A percentile compares a stretch with the other conserved stretches of the same genome.
Evolutionary conservation across 2,329 filamentous ascomycete genomes (phyloP).

Genomic region (Aspergillus bombycis): DNA sequence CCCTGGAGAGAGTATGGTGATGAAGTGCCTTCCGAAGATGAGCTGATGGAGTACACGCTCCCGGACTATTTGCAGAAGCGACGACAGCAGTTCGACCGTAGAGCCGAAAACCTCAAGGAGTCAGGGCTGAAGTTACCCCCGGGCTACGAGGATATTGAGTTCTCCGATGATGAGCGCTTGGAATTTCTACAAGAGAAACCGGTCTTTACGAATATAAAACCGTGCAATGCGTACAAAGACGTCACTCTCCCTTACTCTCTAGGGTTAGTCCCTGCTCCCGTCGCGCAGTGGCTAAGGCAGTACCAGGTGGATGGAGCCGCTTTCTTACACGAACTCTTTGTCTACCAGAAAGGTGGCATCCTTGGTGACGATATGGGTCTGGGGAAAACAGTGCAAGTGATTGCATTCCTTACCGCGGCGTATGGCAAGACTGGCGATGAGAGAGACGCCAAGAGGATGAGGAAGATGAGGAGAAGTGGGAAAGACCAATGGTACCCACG

Average conservation of each 20-base stretch:
- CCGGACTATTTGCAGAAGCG: constrained; percentile 74
- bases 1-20: constrained; percentile 47
- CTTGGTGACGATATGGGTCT: constrained; percentile 97
- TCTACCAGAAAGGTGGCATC: constrained; percentile 87
- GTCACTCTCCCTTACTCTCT: constrained; percentile 74
- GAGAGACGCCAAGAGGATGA: constrained; percentile 81
- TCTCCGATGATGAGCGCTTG: constrained; percentile 70
- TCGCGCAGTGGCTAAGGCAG: constrained; percentile 87
- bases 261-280: constrained; percentile 81
- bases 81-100: constrained; percentile 68
- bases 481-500: constrained; percentile 75
- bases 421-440: constrained; percentile 95
- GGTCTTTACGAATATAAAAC: constrained; percentile 63
- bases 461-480: constrained; percentile 71
- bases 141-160: constrained; percentile 72
- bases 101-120: constrained; percentile 62
- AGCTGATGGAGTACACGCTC: constrained; percentile 61
- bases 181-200: constrained; percentile 71
- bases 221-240: constrained; percentile 72
- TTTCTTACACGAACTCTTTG: constrained; percentile 86
- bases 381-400: constrained; percentile 95
- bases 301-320: constrained; percentile 86
- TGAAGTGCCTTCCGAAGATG: constrained; percentile 56
- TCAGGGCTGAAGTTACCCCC: constrained; percentile 77
- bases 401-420: constrained; percentile 84